phyloP scores from a whole-genome alignment of 192 early-diverging fungal species.

The Coemansia sp. region DNA sequence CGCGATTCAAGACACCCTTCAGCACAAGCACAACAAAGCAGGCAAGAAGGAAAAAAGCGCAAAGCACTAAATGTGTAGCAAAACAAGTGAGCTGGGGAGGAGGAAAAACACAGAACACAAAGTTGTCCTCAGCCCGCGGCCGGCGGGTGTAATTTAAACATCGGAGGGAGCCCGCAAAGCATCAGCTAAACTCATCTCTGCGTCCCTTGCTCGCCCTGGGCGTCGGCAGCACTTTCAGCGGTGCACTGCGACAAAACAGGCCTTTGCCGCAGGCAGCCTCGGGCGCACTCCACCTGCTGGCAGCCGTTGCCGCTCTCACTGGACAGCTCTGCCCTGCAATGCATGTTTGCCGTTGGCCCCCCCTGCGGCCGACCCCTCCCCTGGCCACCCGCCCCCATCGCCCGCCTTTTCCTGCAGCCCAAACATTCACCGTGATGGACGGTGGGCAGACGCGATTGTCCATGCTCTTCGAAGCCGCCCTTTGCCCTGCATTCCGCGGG shows the following conservation, averaged over 20 bases:
- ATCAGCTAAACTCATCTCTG: constrained; percentile 9
- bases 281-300: constrained; percentile 19
- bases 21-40: not conserved
- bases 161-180: not conserved
- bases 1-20: not conserved
- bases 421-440: constrained; percentile 13
- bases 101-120: not conserved
- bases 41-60: not conserved
- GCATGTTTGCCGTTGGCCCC: constrained; percentile 11
- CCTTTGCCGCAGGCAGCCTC: constrained; percentile 11
- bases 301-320: constrained; percentile 18
- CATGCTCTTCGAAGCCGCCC: not conserved
- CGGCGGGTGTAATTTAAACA: constrained; percentile 12
- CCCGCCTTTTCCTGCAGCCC: constrained; percentile 6
- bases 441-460: constrained; percentile 17
- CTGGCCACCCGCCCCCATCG: constrained; percentile 10
- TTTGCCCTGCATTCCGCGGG: constrained; percentile 10
- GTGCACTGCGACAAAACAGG: constrained; percentile 9
- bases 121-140: not conserved
- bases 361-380: constrained; percentile 7
- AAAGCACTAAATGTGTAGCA: not conserved
- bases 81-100: not conserved
- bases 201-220: constrained; percentile 6
- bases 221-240: not conserved
- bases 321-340: constrained; percentile 15